Conservation (phyloP, 1,284 basidiomycete genomes). For the Pterulicium gracile region DNA sequence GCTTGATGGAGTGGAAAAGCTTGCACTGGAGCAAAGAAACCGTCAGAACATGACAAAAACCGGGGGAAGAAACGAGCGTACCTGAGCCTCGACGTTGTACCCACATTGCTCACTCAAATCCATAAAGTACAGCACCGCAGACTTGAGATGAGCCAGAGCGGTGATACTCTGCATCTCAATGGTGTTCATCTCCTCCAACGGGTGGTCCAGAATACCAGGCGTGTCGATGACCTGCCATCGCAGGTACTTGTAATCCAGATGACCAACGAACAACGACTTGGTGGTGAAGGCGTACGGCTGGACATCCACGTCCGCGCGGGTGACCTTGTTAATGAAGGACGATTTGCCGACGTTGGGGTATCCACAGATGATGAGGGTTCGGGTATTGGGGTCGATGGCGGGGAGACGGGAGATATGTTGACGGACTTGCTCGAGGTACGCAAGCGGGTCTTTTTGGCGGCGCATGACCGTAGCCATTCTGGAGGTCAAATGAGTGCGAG, state of each 20-base stretch:
- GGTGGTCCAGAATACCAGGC: conserved; percentile 87
- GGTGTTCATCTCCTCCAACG: conserved; percentile 97
- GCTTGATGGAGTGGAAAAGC: conserved; percentile 96
- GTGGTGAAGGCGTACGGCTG: conserved; percentile 98
- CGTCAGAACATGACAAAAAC: conserved; percentile 3
- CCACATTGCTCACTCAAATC: conserved; percentile 95
- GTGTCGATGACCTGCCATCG: conserved; percentile 98
- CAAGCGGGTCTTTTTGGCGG: conserved; percentile 92
- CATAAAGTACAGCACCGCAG: conserved; percentile 93
- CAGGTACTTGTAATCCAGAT: conserved; percentile 95
- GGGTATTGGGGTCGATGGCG: conserved; percentile 92
- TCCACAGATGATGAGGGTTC: conserved; percentile 90
- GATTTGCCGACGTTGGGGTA: conserved; percentile 98
- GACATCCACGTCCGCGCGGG: conserved; percentile 93
- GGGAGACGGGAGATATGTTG: conserved; percentile 96
- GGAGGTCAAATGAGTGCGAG: conserved; percentile 6
- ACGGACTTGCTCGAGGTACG: conserved; percentile 94
- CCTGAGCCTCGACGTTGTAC: conserved; percentile 89
- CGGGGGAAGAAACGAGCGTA: conserved; percentile 21
- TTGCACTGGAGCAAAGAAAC: conserved; percentile 54
- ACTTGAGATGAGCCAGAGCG: conserved; percentile 87
- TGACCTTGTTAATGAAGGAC: conserved; percentile 97
- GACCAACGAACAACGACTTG: conserved; percentile 92
- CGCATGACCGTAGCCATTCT: conserved; percentile 97
- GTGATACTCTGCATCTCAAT: conserved; percentile 99